phyloP scores from a whole-genome alignment of 768 basidiomycete genomes.

The Boletus rex-veris region DNA sequence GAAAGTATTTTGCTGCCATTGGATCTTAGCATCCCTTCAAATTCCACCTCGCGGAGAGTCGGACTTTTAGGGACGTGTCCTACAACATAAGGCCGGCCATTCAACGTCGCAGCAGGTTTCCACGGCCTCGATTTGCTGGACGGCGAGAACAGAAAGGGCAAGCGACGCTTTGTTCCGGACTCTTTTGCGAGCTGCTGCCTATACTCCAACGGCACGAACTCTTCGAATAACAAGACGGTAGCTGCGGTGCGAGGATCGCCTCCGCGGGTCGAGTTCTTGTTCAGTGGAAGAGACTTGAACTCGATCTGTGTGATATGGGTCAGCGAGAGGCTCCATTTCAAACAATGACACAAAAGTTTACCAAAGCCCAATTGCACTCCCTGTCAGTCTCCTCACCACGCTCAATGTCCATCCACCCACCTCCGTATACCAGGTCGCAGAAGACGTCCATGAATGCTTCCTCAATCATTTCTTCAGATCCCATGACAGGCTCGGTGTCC shows the following conservation, averaged over 20 bases:
- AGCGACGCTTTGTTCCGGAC: conserved; percentile 51
- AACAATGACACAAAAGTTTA: conserved; percentile 36
- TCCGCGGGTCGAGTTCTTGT: conserved; percentile 15
- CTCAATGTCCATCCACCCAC: conserved; percentile 82
- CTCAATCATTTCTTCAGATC: conserved; percentile 78
- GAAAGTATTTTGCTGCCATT: conserved; percentile 43
- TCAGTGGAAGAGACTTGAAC: conserved; percentile 71
- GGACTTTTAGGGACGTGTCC: conserved; percentile 54
- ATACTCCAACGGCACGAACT: conserved; percentile 89
- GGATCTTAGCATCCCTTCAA: conserved; percentile 68
- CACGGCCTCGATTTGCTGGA: conserved; percentile 50
- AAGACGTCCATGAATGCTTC: conserved; percentile 88
- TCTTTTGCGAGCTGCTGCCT: conserved; percentile 65
- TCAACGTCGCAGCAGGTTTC: conserved; percentile 81
- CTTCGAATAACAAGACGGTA: conserved; percentile 83
- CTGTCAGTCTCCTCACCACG: conserved; percentile 67
- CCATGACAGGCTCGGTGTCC: conserved; percentile 84
- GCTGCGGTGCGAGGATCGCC: conserved; percentile 70
- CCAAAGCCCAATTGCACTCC: conserved; percentile 92
- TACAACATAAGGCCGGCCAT: conserved; percentile 71
- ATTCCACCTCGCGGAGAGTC: conserved; percentile 65
- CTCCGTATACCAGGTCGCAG: conserved; percentile 76
- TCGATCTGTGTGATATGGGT: conserved; percentile 60
- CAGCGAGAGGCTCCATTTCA: background rate
- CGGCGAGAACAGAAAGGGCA: conserved; percentile 66